Conservation (phyloP, 257 asterid genomes). For the Solanum bulbocastanum region DNA sequence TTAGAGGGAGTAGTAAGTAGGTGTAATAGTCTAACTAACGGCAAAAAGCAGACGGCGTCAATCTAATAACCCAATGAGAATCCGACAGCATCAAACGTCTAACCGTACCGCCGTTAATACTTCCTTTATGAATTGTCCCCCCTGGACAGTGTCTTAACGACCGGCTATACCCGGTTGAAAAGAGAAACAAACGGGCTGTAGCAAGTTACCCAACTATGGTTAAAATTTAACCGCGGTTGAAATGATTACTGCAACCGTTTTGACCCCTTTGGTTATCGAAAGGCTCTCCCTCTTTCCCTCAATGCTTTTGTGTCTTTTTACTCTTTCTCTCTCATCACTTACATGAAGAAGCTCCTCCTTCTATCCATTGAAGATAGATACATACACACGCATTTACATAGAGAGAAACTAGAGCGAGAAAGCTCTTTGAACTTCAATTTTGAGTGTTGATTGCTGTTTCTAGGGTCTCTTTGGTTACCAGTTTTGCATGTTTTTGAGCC, state of each 20-base stretch:
- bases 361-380: background rate
- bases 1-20: background rate
- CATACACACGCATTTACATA: background rate
- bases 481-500: background rate
- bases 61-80: conserved; percentile 12
- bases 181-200: conserved; percentile 13
- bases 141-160: conserved; percentile 20
- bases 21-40: background rate
- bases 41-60: conserved; percentile 30
- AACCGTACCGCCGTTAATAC: conserved; percentile 18
- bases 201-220: conserved; percentile 4
- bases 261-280: conserved; percentile 16
- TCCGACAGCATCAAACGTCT: conserved; percentile 18
- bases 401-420: conserved; percentile 4
- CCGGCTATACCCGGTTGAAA: conserved; percentile 35
- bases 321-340: conserved; percentile 3
- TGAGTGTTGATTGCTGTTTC: background rate
- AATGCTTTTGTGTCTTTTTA: background rate
- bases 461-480: background rate
- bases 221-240: conserved; percentile 19
- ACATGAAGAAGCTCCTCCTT: conserved; percentile 6
- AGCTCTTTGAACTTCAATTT: background rate
- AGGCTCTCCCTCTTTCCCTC: conserved; percentile 5
- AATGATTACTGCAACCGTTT: conserved; percentile 4
- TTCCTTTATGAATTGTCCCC: conserved; percentile 21